Evolutionary conservation across 345 rosid species (phyloP).

Genomic region (Psidium friedrichsthalianum): DNA sequence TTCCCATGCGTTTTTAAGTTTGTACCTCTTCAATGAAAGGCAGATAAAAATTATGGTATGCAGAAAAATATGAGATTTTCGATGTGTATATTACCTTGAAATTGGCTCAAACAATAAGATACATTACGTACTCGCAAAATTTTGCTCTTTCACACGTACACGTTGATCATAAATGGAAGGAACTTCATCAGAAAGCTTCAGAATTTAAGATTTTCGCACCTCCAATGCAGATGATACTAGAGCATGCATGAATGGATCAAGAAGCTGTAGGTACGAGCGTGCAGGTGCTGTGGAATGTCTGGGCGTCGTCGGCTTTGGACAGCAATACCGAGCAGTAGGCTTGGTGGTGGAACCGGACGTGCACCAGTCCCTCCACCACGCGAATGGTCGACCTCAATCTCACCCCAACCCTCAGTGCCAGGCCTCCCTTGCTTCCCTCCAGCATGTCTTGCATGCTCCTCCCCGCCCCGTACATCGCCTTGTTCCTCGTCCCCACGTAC

Average conservation of each 20-base stretch:
- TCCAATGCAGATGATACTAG: not conserved
- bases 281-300: not conserved
- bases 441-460: slow-evolving; percentile 69
- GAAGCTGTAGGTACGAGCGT: not conserved
- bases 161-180: not conserved
- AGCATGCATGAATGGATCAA: not conserved
- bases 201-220: not conserved
- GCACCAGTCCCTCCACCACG: slow-evolving; percentile 48
- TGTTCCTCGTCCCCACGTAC: slow-evolving; percentile 45
- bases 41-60: not conserved
- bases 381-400: slow-evolving; percentile 30
- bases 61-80: not conserved
- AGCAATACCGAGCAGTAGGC: slow-evolving; percentile 44
- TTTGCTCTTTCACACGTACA: not conserved
- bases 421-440: slow-evolving; percentile 38
- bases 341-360: slow-evolving; percentile 41
- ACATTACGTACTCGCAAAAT: not conserved
- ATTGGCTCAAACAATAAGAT: not conserved
- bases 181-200: not conserved
- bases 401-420: slow-evolving; percentile 41
- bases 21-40: not conserved
- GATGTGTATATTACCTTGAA: not conserved
- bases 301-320: not conserved
- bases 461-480: slow-evolving; percentile 83
- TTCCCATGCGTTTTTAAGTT: not conserved